phyloP scores from a whole-genome alignment of 805 yeast species.

The Starmerella kuoi region DNA sequence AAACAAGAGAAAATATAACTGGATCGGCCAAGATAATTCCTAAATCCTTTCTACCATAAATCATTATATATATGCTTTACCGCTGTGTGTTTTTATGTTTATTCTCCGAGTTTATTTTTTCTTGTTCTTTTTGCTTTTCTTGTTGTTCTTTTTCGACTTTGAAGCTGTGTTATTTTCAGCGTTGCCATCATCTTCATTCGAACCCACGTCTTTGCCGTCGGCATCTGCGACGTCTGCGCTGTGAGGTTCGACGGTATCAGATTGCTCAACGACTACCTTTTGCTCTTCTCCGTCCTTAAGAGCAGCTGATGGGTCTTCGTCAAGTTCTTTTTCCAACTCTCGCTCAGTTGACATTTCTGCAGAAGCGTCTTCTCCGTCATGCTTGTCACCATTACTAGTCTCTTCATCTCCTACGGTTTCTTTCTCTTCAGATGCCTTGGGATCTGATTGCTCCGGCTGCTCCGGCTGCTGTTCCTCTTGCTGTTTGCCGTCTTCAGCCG shows the following conservation, averaged over 20 bases:
- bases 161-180: too few species aligned
- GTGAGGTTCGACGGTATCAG: slow-evolving; percentile 2
- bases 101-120: not conserved
- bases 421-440: not conserved
- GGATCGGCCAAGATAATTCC: not conserved
- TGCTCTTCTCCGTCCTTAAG: slow-evolving; percentile 9
- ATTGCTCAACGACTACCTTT: slow-evolving; percentile 4
- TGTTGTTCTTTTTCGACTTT: not conserved
- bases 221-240: slow-evolving; percentile 2
- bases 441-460: not conserved
- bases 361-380: not conserved
- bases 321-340: slow-evolving; percentile 6
- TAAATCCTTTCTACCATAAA: not conserved
- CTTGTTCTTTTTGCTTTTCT: not conserved
- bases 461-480: not conserved
- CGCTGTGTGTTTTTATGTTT: not conserved
- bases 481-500: not conserved
- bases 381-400: not conserved
- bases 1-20: not conserved
- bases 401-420: too few species aligned
- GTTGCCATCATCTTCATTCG: too few species aligned
- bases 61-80: not conserved
- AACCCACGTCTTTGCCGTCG: too few species aligned
- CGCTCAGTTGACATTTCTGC: slow-evolving; percentile 1
- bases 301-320: slow-evolving; percentile 5